Evolutionary conservation across 495 filamentous ascomycete genomes (phyloP).

Genomic region (Aspergillus biplanus): DNA sequence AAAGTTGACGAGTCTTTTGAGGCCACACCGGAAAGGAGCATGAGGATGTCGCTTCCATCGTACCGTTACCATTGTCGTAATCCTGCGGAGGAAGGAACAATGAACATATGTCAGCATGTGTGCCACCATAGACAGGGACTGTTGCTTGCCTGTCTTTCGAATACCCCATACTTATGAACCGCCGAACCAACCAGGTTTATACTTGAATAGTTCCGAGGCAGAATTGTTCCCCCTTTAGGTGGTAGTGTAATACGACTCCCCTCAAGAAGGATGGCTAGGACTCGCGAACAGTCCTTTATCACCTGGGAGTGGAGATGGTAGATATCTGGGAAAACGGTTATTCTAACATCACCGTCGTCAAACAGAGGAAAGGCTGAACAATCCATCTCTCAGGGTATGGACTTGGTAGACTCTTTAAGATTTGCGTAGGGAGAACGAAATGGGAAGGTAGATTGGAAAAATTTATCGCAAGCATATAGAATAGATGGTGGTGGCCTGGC

Average conservation of each 20-base stretch:
- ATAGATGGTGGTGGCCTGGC: no score
- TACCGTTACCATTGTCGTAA: no score
- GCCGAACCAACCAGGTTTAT: conserved; percentile 15
- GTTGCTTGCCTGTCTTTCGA: conserved; percentile 20
- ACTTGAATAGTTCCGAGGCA: background rate
- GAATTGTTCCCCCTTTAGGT: background rate
- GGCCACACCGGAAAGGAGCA: conserved; percentile 18
- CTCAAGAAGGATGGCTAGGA: background rate
- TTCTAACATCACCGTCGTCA: conserved; percentile 40
- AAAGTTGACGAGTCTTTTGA: conserved; percentile 11
- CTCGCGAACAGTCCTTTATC: conserved; percentile 19
- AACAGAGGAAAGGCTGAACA: conserved; percentile 30
- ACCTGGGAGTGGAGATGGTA: conserved; percentile 40
- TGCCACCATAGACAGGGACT: no score
- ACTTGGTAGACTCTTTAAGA: background rate
- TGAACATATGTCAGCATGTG: no score
- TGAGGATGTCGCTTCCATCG: background rate
- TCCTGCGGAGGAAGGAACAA: no score
- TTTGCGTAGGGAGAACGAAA: no score
- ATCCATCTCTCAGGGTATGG: conserved; percentile 11
- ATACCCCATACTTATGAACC: conserved; percentile 17
- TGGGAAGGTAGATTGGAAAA: no score
- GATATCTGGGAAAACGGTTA: conserved; percentile 33
- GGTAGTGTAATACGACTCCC: background rate
- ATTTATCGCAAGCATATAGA: no score